Percentiles rank a stretch among this genome's conserved stretches.
Conservation (phyloP, 1,284 basidiomycete genomes). For the Pseudozyma thailandica region DNA sequence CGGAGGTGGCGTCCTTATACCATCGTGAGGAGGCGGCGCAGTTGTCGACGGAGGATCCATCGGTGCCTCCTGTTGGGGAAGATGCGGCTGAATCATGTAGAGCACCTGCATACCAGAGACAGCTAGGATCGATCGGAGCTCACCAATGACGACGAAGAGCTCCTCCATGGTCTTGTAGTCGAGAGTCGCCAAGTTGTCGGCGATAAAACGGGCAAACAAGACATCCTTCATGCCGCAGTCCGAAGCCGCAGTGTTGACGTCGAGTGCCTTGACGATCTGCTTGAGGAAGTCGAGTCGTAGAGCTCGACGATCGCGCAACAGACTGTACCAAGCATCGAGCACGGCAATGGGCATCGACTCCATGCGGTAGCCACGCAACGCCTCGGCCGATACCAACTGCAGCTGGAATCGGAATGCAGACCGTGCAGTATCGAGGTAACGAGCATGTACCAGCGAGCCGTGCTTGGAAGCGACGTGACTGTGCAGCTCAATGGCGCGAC, state of each 20-base stretch:
- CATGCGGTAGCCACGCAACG: conserved; percentile 34
- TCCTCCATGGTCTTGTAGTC: conserved; percentile 97
- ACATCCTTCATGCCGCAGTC: conserved; percentile 43
- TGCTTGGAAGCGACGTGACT: conserved; percentile 87
- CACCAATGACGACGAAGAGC: conserved; percentile 83
- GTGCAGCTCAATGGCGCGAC: conserved; percentile 83
- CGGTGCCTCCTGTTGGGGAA: conserved; percentile 31
- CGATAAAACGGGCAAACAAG: conserved; percentile 86
- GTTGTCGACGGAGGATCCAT: neutral
- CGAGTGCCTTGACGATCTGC: conserved; percentile 82
- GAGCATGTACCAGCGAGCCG: conserved; percentile 84
- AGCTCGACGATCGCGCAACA: conserved; percentile 87
- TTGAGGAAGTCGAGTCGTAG: conserved; percentile 86
- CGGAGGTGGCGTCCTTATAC: conserved; percentile 27
- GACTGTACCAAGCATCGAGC: conserved; percentile 87
- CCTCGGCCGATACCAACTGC: conserved; percentile 10
- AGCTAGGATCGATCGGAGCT: conserved; percentile 82
- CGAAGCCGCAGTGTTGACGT: conserved; percentile 73
- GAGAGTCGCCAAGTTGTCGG: conserved; percentile 89
- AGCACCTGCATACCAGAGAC: conserved; percentile 83
- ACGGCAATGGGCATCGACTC: conserved; percentile 23
- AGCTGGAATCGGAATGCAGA: conserved; percentile 84
- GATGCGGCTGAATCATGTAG: conserved; percentile 48
- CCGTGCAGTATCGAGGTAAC: conserved; percentile 81
- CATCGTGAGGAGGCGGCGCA: conserved; percentile 6